phyloP scores from a whole-genome alignment of 176 grass and related monocot species.

The Alloteropsis semialata region DNA sequence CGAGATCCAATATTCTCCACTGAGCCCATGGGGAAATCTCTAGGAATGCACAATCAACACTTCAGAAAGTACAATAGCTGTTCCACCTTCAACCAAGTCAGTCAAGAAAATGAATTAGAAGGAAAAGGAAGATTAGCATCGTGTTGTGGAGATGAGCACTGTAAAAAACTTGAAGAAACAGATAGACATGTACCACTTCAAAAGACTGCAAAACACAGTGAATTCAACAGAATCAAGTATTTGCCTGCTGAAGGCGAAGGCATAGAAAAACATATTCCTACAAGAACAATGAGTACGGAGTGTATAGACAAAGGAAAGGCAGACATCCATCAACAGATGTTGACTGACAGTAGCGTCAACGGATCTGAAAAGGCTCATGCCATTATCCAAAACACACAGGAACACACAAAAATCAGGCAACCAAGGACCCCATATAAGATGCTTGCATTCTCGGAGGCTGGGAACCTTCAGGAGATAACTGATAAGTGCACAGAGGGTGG shows the following conservation, averaged over 20 bases:
- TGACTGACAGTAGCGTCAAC: slow-evolving; percentile 24
- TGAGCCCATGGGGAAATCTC: neutral
- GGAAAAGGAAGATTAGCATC: slow-evolving; percentile 1
- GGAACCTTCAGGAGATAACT: slow-evolving; percentile 11
- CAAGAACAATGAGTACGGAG: neutral
- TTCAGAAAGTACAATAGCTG: slow-evolving; percentile 4
- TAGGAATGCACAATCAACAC: neutral
- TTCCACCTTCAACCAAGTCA: neutral
- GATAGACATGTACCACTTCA: neutral
- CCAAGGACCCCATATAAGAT: slow-evolving; percentile 1
- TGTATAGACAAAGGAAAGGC: neutral
- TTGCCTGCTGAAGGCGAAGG: neutral
- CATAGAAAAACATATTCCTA: neutral
- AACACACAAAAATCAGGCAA: slow-evolving; percentile 2
- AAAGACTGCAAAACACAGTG: neutral
- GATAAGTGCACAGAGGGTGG: neutral
- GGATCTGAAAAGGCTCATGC: slow-evolving; percentile 7
- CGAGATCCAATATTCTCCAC: slow-evolving; percentile 16
- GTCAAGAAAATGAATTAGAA: slow-evolving; percentile 15
- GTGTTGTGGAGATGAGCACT: neutral
- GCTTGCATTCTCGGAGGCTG: neutral
- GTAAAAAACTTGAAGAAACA: neutral
- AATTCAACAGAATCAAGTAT: neutral
- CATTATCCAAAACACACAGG: neutral
- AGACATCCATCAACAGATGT: neutral